Percentiles rank a stretch among this genome's conserved stretches.
phyloP scores from a whole-genome alignment of 1,139 yeast species.

The Saccharomyces hybrid region DNA sequence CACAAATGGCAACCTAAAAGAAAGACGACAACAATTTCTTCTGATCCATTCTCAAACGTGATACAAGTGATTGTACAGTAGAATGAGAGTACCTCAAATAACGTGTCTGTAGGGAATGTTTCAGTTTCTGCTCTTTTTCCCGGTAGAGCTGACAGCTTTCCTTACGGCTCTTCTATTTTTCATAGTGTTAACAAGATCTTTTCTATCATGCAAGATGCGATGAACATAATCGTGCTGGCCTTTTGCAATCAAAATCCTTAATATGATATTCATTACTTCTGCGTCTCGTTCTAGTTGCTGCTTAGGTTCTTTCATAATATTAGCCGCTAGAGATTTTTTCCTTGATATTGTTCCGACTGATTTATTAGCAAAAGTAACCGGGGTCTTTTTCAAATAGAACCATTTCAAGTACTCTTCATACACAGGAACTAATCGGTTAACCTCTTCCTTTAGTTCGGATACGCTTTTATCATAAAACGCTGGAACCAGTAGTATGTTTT shows the following conservation, averaged over 20 bases:
- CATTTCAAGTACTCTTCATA: constrained; percentile 41
- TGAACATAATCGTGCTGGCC: constrained; percentile 45
- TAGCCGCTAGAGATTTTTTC: neutral
- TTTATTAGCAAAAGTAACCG: constrained; percentile 5
- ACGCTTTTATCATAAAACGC: constrained; percentile 57
- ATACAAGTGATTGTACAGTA: too few species aligned
- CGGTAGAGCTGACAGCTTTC: neutral
- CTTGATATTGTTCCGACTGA: neutral
- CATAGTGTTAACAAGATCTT: constrained; percentile 52
- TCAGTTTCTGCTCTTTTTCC: neutral
- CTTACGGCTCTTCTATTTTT: constrained; percentile 45
- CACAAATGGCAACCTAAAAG: too few species aligned
- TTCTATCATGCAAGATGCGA: constrained; percentile 54
- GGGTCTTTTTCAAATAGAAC: constrained; percentile 20
- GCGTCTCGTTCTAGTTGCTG: neutral
- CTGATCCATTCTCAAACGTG: too few species aligned
- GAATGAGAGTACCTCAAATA: too few species aligned
- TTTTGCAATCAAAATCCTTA: constrained; percentile 46
- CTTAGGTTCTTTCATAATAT: neutral
- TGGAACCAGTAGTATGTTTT: constrained; percentile 56
- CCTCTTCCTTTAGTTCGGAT: constrained; percentile 47
- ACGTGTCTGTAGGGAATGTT: too few species aligned
- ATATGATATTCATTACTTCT: constrained; percentile 52
- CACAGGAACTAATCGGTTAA: constrained; percentile 51
- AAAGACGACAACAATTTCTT: too few species aligned